Base-by-base conservation (phyloP, 805 yeast species). In the Candida michaelii region DNA sequence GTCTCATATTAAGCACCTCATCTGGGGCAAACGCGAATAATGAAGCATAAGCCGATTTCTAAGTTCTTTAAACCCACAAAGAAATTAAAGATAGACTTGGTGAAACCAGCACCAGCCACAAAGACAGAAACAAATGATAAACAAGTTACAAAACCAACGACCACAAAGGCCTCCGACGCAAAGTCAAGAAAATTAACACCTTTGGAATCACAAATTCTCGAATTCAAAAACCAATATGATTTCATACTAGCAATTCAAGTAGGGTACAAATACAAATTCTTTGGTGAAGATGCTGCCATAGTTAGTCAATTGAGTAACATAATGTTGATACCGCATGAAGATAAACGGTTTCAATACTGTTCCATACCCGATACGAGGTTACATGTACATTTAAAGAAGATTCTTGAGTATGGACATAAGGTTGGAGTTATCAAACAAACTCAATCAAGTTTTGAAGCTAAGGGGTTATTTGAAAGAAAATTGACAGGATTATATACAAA, bases 221-320 rank as follows among this genome's bases (percentile, higher is more conserved):
- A 80, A 2, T 64, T 93, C 39, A 89, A 89, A 55, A 50, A 61
- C 5, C 53, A 62, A 1, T 56, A 56, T 39, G 96, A 88, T 50
- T 86, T 86, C 40, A 51, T 93, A 1, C 66, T 93, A 7, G 82
- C 93, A 0, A 73, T 91, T 18, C 93, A 93, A 58, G 95, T 87
- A 2, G 99, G 99, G 0, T 93, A 91, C 65, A 89, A 89, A 60
- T 93, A 81, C 65, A 87, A 86, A 55, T 82, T 90, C 47, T 88
- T 79, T 58, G 96, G 95, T 0, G 74, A 81, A 42, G 97, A 91
- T 63, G 97, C 98, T 0, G 72, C 69, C 11, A 65, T 67, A 4
- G 96, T 83, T 0, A 74, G 95, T 10, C 65, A 72, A 36, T 72
- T 83, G 10, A 61, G 89, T 25, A 81, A 84, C 46, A 84, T 87